Conservation (phyloP, 148 eudicot species). For the Rhododendron henanense region DNA sequence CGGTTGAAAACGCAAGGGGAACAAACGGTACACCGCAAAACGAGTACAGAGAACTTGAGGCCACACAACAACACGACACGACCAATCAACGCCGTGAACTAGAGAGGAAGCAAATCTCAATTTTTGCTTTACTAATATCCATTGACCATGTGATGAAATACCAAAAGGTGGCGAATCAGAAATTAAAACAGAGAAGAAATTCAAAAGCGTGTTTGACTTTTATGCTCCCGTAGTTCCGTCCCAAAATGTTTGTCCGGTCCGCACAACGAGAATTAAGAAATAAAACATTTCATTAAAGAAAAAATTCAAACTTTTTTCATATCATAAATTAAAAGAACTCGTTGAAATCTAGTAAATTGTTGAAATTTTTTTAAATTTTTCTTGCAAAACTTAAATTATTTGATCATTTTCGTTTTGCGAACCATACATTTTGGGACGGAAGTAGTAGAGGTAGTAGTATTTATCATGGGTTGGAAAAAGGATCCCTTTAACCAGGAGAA, state of each 20-base stretch:
- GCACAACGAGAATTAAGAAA: too few species aligned
- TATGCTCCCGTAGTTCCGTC: too few species aligned
- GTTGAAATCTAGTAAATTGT: too few species aligned
- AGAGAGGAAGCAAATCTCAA: neutral
- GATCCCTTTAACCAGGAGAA: neutral
- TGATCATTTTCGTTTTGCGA: fast-evolving
- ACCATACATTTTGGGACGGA: fast-evolving
- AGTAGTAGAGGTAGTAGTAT: neutral
- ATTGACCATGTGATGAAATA: neutral
- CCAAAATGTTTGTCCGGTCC: too few species aligned
- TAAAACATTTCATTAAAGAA: too few species aligned
- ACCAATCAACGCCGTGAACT: neutral
- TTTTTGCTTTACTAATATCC: neutral
- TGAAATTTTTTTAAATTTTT: too few species aligned
- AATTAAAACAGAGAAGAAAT: neutral
- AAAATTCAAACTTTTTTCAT: too few species aligned
- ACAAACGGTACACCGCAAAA: neutral
- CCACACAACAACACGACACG: neutral
- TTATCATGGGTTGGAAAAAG: neutral
- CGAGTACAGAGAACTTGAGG: neutral
- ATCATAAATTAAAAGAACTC: too few species aligned
- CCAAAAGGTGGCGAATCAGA: neutral
- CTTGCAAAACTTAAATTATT: too few species aligned
- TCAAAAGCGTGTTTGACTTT: neutral
- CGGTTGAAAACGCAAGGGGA: too few species aligned